phyloP scores from a whole-genome alignment of 495 filamentous ascomycete genomes.

The Neurospora sp. region DNA sequence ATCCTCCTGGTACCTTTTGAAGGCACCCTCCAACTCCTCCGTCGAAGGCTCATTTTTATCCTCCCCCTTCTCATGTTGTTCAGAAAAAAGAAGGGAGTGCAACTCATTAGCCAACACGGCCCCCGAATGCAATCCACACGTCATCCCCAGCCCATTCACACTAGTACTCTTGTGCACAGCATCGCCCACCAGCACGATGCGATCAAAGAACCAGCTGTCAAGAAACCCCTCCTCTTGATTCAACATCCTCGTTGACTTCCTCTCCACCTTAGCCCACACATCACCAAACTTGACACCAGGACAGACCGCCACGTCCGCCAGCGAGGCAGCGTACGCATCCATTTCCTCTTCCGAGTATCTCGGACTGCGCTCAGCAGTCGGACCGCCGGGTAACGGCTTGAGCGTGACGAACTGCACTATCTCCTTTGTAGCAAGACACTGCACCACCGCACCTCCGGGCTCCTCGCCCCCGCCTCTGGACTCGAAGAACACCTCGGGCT shows the following conservation, averaged over 20 bases:
- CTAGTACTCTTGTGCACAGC: conserved; percentile 27
- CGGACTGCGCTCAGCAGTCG: not conserved
- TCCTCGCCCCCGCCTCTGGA: not conserved
- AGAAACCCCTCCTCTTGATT: conserved; percentile 31
- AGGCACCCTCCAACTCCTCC: not conserved
- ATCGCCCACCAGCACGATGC: conserved; percentile 35
- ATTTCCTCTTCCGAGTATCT: not conserved
- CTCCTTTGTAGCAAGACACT: not conserved
- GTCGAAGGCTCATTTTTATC: not conserved
- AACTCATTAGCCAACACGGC: not conserved
- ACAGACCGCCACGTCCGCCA: not conserved
- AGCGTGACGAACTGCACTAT: not conserved
- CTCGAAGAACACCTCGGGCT: not conserved
- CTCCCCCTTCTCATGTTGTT: not conserved
- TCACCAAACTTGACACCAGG: not conserved
- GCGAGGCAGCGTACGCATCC: not conserved
- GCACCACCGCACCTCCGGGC: not conserved
- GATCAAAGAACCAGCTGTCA: conserved; percentile 27
- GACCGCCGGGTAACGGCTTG: not conserved
- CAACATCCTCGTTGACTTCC: conserved; percentile 8
- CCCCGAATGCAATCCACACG: not conserved
- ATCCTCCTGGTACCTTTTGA: not conserved
- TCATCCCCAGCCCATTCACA: not conserved
- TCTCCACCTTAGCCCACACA: not conserved
- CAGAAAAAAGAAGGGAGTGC: not conserved